These are phyloP conservation scores for Skeletonema potamos DNA, from an alignment of 108 stramenopile species.

Conservation along the genomic window DNA sequence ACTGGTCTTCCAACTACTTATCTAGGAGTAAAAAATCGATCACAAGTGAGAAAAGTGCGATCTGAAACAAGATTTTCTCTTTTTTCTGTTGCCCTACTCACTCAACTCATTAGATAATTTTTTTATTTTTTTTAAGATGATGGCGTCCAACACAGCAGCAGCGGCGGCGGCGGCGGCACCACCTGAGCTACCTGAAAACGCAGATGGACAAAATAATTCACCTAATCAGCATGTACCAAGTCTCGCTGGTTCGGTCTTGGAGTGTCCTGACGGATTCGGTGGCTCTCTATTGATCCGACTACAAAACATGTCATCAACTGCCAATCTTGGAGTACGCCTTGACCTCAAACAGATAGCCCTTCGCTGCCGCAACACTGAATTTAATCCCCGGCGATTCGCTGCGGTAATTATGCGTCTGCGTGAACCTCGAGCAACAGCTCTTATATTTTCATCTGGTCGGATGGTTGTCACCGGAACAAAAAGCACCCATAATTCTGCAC, in stretches of 20 bases:
- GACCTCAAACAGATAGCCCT: constrained; percentile 94
- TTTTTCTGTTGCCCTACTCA: too few species aligned
- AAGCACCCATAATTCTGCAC: constrained; percentile 75
- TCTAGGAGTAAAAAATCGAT: too few species aligned
- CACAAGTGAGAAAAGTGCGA: too few species aligned
- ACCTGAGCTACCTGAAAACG: neutral
- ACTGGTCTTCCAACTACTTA: too few species aligned
- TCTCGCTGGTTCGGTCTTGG: constrained; percentile 77
- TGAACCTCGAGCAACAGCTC: constrained; percentile 94
- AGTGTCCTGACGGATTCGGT: constrained; percentile 66
- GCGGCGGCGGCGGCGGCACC: neutral
- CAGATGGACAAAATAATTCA: neutral
- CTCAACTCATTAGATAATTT: too few species aligned
- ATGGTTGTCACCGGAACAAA: constrained; percentile 95
- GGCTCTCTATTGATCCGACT: constrained; percentile 79
- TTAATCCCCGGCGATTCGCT: constrained; percentile 95
- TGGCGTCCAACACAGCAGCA: neutral
- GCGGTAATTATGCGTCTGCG: constrained; percentile 93
- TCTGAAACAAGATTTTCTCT: too few species aligned
- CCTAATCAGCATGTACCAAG: neutral
- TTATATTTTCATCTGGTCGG: constrained; percentile 95
- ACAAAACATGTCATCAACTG: constrained; percentile 84
- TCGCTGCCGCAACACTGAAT: constrained; percentile 97
- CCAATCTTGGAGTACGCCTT: constrained; percentile 86
- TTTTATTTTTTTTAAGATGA: too few species aligned